Evolutionary conservation across 345 rosid genomes (phyloP).

Genomic region (Citrus sinensis): DVS_A1.0 CM039163.1:7313501-7314000

Average conservation of each 20-base stretch:
- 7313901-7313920: no score
- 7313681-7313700: not conserved
- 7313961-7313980: not conserved
- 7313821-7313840: not conserved
- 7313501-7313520: slow-evolving; percentile 92
- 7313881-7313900: no score
- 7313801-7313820: not conserved
- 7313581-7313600: no score
- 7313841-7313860: not conserved
- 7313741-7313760: not conserved
- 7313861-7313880: no score
- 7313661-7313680: not conserved
- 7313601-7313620: no score
- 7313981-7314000: not conserved
- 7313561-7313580: not conserved
- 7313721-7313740: not conserved
- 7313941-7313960: no score
- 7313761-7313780: not conserved
- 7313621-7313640: no score
- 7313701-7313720: not conserved
- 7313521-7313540: slow-evolving; percentile 84
- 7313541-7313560: slow-evolving; percentile 48
- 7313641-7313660: no score
- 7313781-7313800: not conserved
- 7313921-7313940: no score